phyloP scores from a whole-genome alignment of 192 early-diverging fungal species.

The Entophlyctis helioformis region DNA sequence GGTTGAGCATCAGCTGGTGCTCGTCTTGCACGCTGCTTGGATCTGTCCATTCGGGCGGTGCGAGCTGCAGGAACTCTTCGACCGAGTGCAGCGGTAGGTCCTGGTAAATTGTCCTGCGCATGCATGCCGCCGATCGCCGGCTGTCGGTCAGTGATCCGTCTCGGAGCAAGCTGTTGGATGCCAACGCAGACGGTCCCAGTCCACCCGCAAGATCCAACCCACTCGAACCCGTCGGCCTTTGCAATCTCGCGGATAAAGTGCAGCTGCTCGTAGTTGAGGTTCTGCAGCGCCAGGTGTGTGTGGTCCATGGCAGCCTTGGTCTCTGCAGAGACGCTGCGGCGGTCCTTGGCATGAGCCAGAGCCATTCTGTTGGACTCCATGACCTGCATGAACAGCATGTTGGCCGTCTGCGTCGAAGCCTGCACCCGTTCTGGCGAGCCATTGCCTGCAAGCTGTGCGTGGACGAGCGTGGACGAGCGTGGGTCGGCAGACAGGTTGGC shows the following conservation, averaged over 20 bases:
- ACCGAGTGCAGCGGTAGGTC: conserved; percentile 29
- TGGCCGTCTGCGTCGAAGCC: too few species aligned
- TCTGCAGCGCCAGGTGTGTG: conserved; percentile 30
- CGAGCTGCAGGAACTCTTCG: conserved; percentile 18
- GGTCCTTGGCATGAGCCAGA: conserved; percentile 16
- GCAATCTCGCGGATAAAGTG: conserved; percentile 42
- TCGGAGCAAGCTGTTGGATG: conserved; percentile 3
- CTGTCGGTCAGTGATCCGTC: too few species aligned
- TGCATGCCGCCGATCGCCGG: too few species aligned
- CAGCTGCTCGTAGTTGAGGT: conserved; percentile 42
- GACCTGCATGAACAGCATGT: conserved; percentile 12
- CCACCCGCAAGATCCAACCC: too few species aligned
- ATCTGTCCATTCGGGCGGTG: conserved; percentile 9
- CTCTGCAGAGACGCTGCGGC: conserved; percentile 33
- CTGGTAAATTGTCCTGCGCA: conserved; percentile 38
- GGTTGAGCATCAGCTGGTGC: conserved; percentile 42
- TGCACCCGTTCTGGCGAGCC: too few species aligned
- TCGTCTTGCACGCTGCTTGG: conserved; percentile 14
- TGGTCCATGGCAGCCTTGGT: conserved; percentile 43
- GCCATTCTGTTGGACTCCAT: conserved; percentile 9
- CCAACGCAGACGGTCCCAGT: too few species aligned
- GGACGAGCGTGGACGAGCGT: too few species aligned
- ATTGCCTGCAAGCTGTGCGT: too few species aligned
- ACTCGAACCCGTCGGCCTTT: conserved; percentile 43
- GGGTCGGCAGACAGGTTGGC: too few species aligned